These are phyloP conservation scores for Fistulinella prunicolor DNA, from an alignment of 768 basidiomycete species.

Conservation along the genomic window DNA sequence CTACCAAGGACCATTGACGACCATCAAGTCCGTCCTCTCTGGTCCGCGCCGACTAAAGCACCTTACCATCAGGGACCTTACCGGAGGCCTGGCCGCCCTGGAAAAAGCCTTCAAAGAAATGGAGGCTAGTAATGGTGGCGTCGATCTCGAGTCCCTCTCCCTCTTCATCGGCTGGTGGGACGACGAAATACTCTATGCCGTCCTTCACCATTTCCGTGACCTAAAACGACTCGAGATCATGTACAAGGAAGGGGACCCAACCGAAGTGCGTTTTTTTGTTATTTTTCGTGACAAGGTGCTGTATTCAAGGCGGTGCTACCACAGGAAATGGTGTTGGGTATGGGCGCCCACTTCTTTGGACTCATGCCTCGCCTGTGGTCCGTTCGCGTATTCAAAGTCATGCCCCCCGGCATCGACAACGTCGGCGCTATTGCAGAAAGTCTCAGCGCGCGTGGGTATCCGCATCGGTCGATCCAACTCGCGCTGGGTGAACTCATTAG, in stretches of 20 bases:
- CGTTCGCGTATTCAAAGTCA: slow-evolving; percentile 37
- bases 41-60: slow-evolving; percentile 17
- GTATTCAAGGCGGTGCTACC: neutral
- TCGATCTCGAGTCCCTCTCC: slow-evolving; percentile 29
- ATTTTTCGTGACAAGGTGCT: no score
- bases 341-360: slow-evolving; percentile 43
- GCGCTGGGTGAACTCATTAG: slow-evolving; percentile 10
- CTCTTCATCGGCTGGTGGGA: slow-evolving; percentile 44
- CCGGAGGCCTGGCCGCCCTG: slow-evolving; percentile 19
- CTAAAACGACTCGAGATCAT: slow-evolving; percentile 40
- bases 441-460: slow-evolving; percentile 6
- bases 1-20: slow-evolving; percentile 27
- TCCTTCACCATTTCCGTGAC: slow-evolving; percentile 36
- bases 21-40: slow-evolving; percentile 24
- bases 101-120: slow-evolving; percentile 29
- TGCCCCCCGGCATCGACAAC: slow-evolving; percentile 15
- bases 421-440: slow-evolving; percentile 3
- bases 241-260: slow-evolving; percentile 37
- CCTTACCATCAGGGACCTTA: slow-evolving; percentile 25
- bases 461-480: slow-evolving; percentile 11
- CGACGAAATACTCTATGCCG: slow-evolving; percentile 43
- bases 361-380: slow-evolving; percentile 36
- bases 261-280: slow-evolving; percentile 36
- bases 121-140: slow-evolving; percentile 16
- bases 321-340: slow-evolving; percentile 39